A percentile compares a stretch with the other conserved stretches of the same genome.
phyloP scores from a whole-genome alignment of 2,329 filamentous ascomycete genomes.

The Metarhizium robertsii region DNA sequence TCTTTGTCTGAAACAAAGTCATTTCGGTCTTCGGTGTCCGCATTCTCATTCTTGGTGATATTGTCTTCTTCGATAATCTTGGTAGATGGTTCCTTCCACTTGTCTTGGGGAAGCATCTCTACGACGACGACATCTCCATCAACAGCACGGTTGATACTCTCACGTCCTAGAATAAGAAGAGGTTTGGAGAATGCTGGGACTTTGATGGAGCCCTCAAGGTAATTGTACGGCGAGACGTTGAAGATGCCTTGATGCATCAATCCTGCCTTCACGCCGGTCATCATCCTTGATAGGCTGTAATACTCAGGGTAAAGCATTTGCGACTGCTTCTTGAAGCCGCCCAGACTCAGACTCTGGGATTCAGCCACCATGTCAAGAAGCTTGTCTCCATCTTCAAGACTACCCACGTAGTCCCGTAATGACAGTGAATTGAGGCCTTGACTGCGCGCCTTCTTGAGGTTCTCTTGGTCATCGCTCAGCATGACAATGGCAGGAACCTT shows the following conservation, averaged over 20 bases:
- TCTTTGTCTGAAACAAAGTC: conserved; percentile 85
- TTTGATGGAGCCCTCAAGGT: conserved; percentile 85
- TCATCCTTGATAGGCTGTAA: conserved; percentile 80
- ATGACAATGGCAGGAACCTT: conserved; percentile 73
- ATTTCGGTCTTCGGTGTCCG: conserved; percentile 67
- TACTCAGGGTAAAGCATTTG: conserved; percentile 84
- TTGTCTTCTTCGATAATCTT: conserved; percentile 94
- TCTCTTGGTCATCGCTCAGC: conserved; percentile 87
- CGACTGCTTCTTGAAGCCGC: conserved; percentile 50
- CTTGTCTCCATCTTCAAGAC: conserved; percentile 73
- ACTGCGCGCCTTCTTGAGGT: conserved; percentile 68
- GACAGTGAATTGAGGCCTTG: conserved; percentile 64
- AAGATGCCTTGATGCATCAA: conserved; percentile 90
- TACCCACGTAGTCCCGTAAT: conserved; percentile 69
- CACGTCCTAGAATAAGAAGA: conserved; percentile 78
- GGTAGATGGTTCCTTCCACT: conserved; percentile 93
- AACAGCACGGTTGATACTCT: conserved; percentile 92
- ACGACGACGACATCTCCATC: conserved; percentile 90
- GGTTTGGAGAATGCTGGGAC: conserved; percentile 85
- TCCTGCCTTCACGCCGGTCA: conserved; percentile 84
- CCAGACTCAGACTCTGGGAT: conserved; percentile 60
- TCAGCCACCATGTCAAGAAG: conserved; percentile 91
- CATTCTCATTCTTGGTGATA: conserved; percentile 86
- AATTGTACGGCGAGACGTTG: conserved; percentile 96
- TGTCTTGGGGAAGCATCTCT: conserved; percentile 83